These are phyloP conservation scores for Agaricales sp. DNA, from an alignment of 1,284 basidiomycete genomes.

Conservation along the genomic window DNA sequence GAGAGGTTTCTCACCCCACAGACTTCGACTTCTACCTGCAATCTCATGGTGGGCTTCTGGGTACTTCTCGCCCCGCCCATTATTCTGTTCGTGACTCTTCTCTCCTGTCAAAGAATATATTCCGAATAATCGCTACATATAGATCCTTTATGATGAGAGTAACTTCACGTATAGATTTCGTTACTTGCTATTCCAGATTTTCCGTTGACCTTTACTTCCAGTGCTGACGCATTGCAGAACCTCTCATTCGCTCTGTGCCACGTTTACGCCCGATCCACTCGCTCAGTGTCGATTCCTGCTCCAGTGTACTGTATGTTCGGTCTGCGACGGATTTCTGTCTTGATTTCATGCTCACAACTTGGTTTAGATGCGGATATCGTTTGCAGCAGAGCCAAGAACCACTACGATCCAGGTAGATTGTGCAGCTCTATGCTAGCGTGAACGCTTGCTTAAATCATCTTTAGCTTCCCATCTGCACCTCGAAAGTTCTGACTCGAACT, in stretches of 20 bases:
- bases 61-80: constrained; percentile 58
- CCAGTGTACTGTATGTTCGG: constrained; percentile 71
- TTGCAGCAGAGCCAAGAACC: constrained; percentile 71
- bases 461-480: neutral
- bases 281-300: constrained; percentile 76
- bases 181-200: constrained; percentile 6
- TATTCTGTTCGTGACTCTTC: constrained; percentile 33
- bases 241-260: constrained; percentile 72
- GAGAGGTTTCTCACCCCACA: constrained; percentile 57
- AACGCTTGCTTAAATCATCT: neutral
- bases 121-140: constrained; percentile 32
- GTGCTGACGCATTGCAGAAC: constrained; percentile 56
- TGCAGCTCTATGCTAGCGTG: neutral
- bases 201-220: constrained; percentile 15
- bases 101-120: neutral
- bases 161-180: constrained; percentile 18
- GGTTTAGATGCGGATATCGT: constrained; percentile 70
- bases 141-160: constrained; percentile 48
- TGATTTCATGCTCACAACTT: constrained; percentile 4
- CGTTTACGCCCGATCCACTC: constrained; percentile 72
- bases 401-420: constrained; percentile 53
- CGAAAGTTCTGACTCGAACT: neutral
- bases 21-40: constrained; percentile 79
- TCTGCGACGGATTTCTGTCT: neutral
- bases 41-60: constrained; percentile 61